Percentiles rank a stretch among this genome's conserved stretches.
These are phyloP conservation scores for Pseudozyma hubeiensis DNA, from an alignment of 1,284 basidiomycete species.

Conservation along the genomic window DNA sequence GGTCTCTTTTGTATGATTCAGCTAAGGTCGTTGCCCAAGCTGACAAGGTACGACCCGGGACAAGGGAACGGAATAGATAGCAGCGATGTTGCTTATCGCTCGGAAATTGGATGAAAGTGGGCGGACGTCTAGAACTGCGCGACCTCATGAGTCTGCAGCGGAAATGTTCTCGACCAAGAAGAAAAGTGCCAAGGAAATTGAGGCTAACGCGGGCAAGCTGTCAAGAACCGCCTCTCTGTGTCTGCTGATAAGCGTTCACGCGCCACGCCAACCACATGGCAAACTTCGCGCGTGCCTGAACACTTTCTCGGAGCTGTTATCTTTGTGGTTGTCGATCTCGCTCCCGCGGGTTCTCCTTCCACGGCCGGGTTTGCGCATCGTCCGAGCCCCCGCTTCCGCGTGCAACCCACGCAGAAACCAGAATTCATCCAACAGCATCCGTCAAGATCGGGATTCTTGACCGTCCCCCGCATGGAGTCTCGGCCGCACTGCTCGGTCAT, in stretches of 20 bases:
- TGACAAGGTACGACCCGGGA: no score
- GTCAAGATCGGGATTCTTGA: no score
- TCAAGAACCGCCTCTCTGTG: constrained; percentile 5
- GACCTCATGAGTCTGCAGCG: no score
- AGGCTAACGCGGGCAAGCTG: not conserved
- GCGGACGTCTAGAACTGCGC: no score
- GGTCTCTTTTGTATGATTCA: not conserved
- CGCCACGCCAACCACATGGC: constrained; percentile 5
- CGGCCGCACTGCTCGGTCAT: constrained; percentile 15
- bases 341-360: constrained; percentile 9
- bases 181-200: not conserved
- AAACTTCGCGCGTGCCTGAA: constrained; percentile 13
- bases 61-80: no score
- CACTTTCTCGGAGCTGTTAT: not conserved
- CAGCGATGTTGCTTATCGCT: not conserved
- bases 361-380: constrained; percentile 15
- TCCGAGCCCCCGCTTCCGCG: constrained; percentile 1
- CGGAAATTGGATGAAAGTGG: not conserved
- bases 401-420: not conserved
- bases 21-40: no score
- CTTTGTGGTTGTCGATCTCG: not conserved
- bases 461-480: not conserved
- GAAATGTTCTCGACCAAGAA: not conserved
- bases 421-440: no score
- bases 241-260: constrained; percentile 7